phyloP scores from a whole-genome alignment of 2,329 filamentous ascomycete genomes.

The Diaporthe capsici region DNA sequence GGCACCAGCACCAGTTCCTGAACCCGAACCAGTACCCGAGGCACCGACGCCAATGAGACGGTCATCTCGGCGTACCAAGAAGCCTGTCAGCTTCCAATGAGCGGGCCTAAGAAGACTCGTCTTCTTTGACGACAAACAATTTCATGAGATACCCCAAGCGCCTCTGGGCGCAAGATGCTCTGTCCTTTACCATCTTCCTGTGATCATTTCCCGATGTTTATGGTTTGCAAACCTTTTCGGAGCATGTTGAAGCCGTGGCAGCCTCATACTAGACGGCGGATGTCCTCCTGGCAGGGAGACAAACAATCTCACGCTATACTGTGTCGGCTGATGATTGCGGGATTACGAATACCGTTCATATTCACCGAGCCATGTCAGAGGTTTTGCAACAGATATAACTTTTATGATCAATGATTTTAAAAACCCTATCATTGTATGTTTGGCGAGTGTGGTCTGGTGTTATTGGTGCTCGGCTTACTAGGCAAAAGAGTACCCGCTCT shows the following conservation, averaged over 20 bases:
- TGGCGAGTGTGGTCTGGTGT: not conserved
- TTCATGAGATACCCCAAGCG: constrained; percentile 28
- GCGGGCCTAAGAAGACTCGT: not conserved
- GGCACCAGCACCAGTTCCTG: not conserved
- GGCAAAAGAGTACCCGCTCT: too few relatives aligned
- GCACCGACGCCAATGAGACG: constrained; percentile 24
- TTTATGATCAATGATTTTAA: not conserved
- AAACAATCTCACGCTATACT: not conserved
- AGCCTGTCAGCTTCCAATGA: constrained; percentile 22
- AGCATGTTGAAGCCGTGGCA: not conserved
- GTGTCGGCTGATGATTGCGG: not conserved
- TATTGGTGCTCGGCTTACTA: not conserved
- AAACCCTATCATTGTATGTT: not conserved
- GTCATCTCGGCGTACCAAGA: constrained; percentile 29
- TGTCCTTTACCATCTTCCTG: not conserved
- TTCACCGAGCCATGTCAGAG: not conserved
- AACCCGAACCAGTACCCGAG: not conserved
- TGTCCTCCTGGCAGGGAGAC: not conserved
- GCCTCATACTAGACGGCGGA: too few relatives aligned
- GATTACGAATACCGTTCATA: not conserved
- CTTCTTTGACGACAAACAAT: constrained; percentile 23
- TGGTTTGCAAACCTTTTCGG: not conserved
- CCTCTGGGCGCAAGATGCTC: constrained; percentile 34
- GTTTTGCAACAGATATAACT: accelerated
- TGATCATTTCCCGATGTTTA: not conserved